Evolutionary conservation across 208 protist genomes (phyloP), one percentile per base, ranked within the genome.

Genomic region (Trypanosoma cruzi): DNA sequence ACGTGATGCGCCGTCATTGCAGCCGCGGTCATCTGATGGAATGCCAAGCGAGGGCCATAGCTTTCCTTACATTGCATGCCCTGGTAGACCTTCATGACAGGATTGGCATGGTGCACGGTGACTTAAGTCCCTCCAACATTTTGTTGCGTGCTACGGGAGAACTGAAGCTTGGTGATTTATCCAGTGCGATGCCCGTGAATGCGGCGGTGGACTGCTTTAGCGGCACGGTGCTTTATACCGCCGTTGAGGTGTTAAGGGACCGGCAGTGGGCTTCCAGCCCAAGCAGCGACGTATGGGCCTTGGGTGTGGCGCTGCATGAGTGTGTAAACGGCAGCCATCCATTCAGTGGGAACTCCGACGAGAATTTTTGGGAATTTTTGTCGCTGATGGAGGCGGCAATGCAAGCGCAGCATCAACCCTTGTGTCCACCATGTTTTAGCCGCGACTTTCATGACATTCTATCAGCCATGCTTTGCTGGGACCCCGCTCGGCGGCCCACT

Each of bases 61-160:
- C 76, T 50, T 63, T 69, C 26, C 50, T 82, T 16, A 46, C 82
- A 34, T 60, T 88, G 31, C 50, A 53, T n/a, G 88, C 82, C 4
- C 69, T 93, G 14, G 36, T 65, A 31, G 74, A 81, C 50, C 77
- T 93, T 7, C 88, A 93, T 71, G 57, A 65, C 3, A 66, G 59
- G 34, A 66, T 67, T 22, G 42, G 44, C 6, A 59, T 80, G 56
- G 73, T 84, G 14, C 88, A 93, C 66, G 85, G 75, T n/a, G 88
- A 93, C 63, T 62, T 93, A 28, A 88, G 77, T 49, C 74, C 79
- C 16, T 40, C 76, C 20, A 93, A 93, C 60, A 60, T 93, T 54
- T 70, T 93, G 16, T 49, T 84, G 6, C 22, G 52, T 5, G 6
- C 29, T 1, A 22, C 55, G 14, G 73, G 64, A 48, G 70, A 61